Evolutionary conservation across 768 basidiomycete species (phyloP).

Genomic region (Holtermannia corniformis): DNA sequence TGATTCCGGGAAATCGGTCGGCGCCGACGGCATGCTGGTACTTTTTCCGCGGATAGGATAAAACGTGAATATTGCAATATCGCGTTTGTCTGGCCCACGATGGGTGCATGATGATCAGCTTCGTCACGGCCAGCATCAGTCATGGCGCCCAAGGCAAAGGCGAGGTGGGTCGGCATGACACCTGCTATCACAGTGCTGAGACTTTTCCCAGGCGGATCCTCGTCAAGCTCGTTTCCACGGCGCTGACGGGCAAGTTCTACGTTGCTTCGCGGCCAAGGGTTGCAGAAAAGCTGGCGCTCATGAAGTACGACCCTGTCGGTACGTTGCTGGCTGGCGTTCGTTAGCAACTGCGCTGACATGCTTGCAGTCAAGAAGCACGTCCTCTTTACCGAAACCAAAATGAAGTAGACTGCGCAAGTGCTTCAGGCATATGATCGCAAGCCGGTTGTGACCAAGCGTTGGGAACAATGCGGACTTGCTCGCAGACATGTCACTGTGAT

Average conservation of each 20-base stretch:
- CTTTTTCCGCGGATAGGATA: background rate
- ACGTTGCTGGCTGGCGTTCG: conserved; percentile 22
- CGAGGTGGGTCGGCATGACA: conserved; percentile 22
- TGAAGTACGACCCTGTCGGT: conserved; percentile 87
- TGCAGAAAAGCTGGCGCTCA: conserved; percentile 72
- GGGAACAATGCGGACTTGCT: too few relatives aligned
- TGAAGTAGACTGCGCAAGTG: conserved; percentile 24
- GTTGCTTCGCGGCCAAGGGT: conserved; percentile 65
- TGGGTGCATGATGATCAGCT: too few relatives aligned
- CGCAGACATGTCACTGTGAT: too few relatives aligned
- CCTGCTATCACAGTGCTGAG: conserved; percentile 1
- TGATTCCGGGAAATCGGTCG: background rate
- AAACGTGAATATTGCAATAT: too few relatives aligned
- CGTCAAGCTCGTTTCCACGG: conserved; percentile 79
- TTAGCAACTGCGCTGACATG: background rate
- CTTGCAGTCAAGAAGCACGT: conserved; percentile 35
- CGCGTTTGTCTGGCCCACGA: too few relatives aligned
- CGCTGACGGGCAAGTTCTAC: conserved; percentile 86
- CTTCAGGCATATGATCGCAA: too few relatives aligned
- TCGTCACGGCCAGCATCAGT: too few relatives aligned
- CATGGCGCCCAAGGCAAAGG: conserved; percentile 34
- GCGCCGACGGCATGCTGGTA: background rate
- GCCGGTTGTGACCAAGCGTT: background rate
- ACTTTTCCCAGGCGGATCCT: conserved; percentile 59
- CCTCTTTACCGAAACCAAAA: conserved; percentile 38